Evolutionary conservation across 305 asterid genomes (phyloP), one percentile per base, ranked within the genome.

Genomic region (Lippia alba): DNA sequence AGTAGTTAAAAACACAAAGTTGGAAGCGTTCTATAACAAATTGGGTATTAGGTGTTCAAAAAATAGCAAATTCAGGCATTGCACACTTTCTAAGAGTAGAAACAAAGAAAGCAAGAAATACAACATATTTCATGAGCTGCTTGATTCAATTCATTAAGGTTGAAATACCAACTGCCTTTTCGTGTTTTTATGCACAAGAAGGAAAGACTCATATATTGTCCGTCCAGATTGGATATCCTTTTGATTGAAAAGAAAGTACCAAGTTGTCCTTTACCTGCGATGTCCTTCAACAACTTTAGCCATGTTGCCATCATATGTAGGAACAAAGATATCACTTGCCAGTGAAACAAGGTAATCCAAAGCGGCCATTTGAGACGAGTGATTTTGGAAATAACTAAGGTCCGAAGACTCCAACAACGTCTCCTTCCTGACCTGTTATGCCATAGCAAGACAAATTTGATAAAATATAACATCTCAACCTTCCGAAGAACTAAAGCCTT

Each of bases 321-420:
- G 88, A 65, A 83, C 82, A 71, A 83, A 83, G 15, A 83, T 81
- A 72, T 83, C 79, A 19, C 88, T 83, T 70, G 81, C 85, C 45
- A 81, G 62, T 14, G 88, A 83, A 68, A 83, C 88, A 30, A 83
- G 88, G 78, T 81, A 83, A 73, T 83, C 88, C 64, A 83, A 62
- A 8, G 88, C 88, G 48, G 88, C 88, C 88, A 83, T 83, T 70
- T 83, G 88, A 57, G 88, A 83, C 1, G 88, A 83, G 71, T 83
- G 88, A 46, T 83, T 78, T 63, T 76, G 85, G 55, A 83, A 83
- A 75, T 80, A 81, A 74, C 70, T 73, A 55, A 83, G 85, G 17
- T 83, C 85, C 3, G 85, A 76, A 51, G 82, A 74, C 49, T 78
- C 84, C 74, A 83, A 78, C 51, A 83, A 74, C 4, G 82, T 81